Evolutionary conservation across 768 basidiomycete species (phyloP).

Genomic region (Mycena maculata): DNA sequence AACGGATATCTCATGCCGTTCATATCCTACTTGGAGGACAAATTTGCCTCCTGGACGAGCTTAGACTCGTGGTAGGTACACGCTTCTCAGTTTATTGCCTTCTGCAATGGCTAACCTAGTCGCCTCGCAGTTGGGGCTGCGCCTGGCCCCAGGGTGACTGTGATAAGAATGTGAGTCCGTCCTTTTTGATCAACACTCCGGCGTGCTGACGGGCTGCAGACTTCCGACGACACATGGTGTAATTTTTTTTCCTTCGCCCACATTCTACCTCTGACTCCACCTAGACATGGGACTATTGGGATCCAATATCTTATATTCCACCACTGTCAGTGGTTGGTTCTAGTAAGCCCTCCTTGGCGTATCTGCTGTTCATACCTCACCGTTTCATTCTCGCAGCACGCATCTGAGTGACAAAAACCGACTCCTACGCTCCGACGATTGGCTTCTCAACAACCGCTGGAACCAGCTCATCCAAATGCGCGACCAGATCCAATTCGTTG

Average conservation of each 20-base stretch:
- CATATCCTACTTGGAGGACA: conserved; percentile 63
- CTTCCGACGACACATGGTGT: conserved; percentile 63
- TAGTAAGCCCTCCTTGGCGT: conserved; percentile 47
- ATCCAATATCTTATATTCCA: conserved; percentile 48
- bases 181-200: background rate
- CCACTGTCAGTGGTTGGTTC: conserved; percentile 61
- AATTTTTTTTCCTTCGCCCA: conserved; percentile 5
- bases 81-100: background rate
- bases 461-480: conserved; percentile 73
- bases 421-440: conserved; percentile 77
- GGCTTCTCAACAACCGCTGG: conserved; percentile 77
- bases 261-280: too few relatives aligned
- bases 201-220: conserved; percentile 42
- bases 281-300: conserved; percentile 59
- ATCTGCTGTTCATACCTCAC: background rate
- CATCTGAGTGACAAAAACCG: conserved; percentile 73
- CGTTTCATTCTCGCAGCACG: conserved; percentile 54
- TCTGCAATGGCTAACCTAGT: conserved; percentile 1
- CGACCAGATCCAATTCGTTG: conserved; percentile 63
- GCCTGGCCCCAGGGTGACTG: conserved; percentile 67
- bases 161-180: conserved; percentile 53
- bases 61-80: conserved; percentile 64
- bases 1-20: conserved; percentile 64
- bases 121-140: conserved; percentile 62
- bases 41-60: conserved; percentile 57